phyloP scores from a whole-genome alignment of 306 rosid genomes.

The Psophocarpus tetragonolobus region DNA sequence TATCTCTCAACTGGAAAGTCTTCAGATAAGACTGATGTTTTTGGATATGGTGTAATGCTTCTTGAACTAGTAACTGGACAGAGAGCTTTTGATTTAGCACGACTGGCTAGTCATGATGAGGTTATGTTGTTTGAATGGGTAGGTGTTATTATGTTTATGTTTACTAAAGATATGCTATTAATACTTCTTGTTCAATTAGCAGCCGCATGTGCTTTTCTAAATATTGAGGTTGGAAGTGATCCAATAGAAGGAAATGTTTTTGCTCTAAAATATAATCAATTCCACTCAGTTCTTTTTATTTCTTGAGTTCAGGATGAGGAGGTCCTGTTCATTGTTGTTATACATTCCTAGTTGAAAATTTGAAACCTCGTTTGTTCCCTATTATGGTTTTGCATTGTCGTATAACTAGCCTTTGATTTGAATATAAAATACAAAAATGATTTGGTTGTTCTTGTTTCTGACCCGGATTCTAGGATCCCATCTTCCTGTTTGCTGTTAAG shows the following conservation, averaged over 20 bases:
- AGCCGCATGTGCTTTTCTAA: neutral
- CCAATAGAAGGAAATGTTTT: neutral
- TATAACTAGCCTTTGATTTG: neutral
- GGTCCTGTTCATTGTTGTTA: neutral
- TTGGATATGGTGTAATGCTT: constrained; percentile 96
- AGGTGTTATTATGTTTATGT: constrained; percentile 29
- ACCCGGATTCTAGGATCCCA: neutral
- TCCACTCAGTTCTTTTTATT: neutral
- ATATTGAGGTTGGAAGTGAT: neutral
- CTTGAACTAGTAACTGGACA: constrained; percentile 94
- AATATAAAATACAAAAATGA: neutral
- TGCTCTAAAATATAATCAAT: neutral
- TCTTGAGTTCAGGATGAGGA: neutral
- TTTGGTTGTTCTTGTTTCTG: neutral
- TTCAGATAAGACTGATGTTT: constrained; percentile 93
- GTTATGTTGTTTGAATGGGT: constrained; percentile 94
- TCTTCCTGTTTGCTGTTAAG: neutral
- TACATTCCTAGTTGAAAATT: neutral
- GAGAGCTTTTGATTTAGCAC: constrained; percentile 87
- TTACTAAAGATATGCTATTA: neutral
- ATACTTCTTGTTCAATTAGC: neutral
- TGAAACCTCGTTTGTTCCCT: neutral
- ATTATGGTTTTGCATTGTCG: neutral
- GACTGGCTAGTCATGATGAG: constrained; percentile 75
- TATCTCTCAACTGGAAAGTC: constrained; percentile 89